Evolutionary conservation across 2,329 filamentous ascomycete species (phyloP).

Genomic region (Septoria linicola): DNA sequence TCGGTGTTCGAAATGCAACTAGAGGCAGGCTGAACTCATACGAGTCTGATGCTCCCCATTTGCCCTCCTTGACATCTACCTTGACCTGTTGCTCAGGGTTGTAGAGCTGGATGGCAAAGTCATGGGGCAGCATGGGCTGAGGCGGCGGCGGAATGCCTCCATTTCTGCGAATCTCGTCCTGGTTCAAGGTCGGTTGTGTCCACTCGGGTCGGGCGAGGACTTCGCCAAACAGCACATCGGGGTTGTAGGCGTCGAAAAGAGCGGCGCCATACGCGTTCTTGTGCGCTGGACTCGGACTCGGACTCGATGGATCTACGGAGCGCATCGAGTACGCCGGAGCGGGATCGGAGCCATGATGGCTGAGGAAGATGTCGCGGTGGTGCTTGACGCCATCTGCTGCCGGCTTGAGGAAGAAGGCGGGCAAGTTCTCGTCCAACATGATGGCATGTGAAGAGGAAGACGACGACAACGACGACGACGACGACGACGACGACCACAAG

Average conservation of each 20-base stretch:
- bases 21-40: constrained; percentile 95
- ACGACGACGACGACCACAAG: no score
- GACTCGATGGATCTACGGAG: constrained; percentile 63
- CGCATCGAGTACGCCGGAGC: constrained; percentile 76
- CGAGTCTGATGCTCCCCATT: constrained; percentile 74
- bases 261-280: constrained; percentile 84
- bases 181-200: constrained; percentile 76
- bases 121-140: constrained; percentile 70
- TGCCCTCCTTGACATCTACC: constrained; percentile 68
- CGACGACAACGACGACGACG: no score
- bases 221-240: constrained; percentile 82
- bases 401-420: constrained; percentile 63
- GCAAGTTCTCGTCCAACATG: constrained; percentile 61
- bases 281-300: constrained; percentile 62
- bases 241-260: constrained; percentile 76
- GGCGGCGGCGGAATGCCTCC: constrained; percentile 65
- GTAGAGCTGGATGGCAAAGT: constrained; percentile 85
- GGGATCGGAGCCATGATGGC: constrained; percentile 77
- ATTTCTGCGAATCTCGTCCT: constrained; percentile 72
- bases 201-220: constrained; percentile 82
- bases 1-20: constrained; percentile 78
- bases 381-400: constrained; percentile 52
- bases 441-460: no score
- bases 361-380: constrained; percentile 55
- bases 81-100: constrained; percentile 83